A percentile compares a stretch with the other conserved stretches of the same genome.
phyloP scores from a whole-genome alignment of 345 rosid species.

The Geranium rotundifolium region DNA sequence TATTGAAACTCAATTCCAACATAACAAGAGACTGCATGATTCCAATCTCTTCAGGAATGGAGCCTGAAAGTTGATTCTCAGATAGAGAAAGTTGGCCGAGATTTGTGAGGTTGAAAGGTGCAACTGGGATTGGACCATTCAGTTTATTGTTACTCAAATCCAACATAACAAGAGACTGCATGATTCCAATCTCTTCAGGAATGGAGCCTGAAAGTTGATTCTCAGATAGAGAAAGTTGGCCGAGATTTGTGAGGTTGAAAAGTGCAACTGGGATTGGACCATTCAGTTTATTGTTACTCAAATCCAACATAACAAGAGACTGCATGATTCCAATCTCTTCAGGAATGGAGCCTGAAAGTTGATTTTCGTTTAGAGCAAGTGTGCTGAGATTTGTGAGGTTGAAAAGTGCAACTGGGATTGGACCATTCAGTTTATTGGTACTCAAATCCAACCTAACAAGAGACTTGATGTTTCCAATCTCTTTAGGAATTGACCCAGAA shows the following conservation, averaged over 20 bases:
- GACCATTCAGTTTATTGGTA: not conserved
- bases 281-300: not conserved
- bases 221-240: not conserved
- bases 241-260: too few species aligned
- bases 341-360: not conserved
- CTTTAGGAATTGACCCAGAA: not conserved
- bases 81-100: not conserved
- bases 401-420: not conserved
- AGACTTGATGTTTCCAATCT: not conserved
- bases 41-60: constrained; percentile 2
- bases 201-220: not conserved
- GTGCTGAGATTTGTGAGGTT: not conserved
- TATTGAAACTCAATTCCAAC: not conserved
- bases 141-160: not conserved
- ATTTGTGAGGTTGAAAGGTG: not conserved
- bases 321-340: too few species aligned
- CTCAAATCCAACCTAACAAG: not conserved
- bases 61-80: not conserved
- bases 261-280: not conserved
- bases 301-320: too few species aligned
- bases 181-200: too few species aligned
- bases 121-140: not conserved
- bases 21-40: not conserved
- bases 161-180: too few species aligned
- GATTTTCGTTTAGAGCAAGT: not conserved